phyloP scores from a whole-genome alignment of 306 rosid species.

The Biancaea sappan region DNA sequence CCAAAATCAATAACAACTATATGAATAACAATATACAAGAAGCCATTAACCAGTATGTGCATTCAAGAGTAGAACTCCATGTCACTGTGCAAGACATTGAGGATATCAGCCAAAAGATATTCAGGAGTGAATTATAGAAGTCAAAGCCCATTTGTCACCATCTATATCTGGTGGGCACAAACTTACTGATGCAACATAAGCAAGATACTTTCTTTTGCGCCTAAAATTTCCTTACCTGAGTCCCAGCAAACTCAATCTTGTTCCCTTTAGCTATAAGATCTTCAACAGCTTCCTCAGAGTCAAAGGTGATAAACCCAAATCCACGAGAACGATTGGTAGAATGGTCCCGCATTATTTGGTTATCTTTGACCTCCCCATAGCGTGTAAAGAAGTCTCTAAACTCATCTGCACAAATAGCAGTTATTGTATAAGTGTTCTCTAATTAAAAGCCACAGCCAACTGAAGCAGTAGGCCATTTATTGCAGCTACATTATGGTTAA shows the following conservation, averaged over 20 bases:
- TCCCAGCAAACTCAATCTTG: slow-evolving; percentile 83
- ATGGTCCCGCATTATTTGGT: slow-evolving; percentile 91
- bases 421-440: slow-evolving; percentile 8
- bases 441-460: slow-evolving; percentile 23
- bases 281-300: slow-evolving; percentile 86
- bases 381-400: slow-evolving; percentile 73
- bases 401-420: slow-evolving; percentile 58
- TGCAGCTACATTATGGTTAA: slow-evolving; percentile 3
- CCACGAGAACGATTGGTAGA: slow-evolving; percentile 90
- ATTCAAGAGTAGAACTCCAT: not conserved
- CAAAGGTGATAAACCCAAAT: slow-evolving; percentile 79
- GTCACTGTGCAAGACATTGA: not conserved
- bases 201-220: not conserved
- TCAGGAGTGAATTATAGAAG: not conserved
- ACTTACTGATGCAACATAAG: not conserved
- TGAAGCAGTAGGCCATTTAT: not conserved
- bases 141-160: not conserved
- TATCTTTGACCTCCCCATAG: slow-evolving; percentile 79
- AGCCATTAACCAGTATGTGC: not conserved
- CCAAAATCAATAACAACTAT: not conserved
- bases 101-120: not conserved
- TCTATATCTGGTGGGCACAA: not conserved
- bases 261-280: slow-evolving; percentile 83
- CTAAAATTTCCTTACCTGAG: slow-evolving; percentile 66
- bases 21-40: not conserved